A percentile compares a stretch with the other conserved stretches of the same genome.
Evolutionary conservation across 495 filamentous ascomycete species (phyloP).

Genomic region (Viridothelium virens): DNA sequence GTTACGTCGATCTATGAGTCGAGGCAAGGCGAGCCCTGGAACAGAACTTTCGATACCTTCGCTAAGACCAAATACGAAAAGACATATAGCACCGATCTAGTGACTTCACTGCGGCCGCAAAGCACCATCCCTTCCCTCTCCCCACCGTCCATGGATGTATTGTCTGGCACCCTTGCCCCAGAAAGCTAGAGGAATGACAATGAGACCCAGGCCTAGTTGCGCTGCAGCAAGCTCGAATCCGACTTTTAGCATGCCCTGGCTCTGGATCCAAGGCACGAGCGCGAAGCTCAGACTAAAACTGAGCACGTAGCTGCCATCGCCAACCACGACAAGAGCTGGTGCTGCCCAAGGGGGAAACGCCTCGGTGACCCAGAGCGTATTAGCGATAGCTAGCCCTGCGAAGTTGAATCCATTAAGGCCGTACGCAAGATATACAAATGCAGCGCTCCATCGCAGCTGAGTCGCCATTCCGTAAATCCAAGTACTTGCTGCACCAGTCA

Average conservation of each 20-base stretch:
- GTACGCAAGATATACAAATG: constrained; percentile 17
- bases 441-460: constrained; percentile 12
- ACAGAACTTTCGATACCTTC: too few relatives aligned
- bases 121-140: constrained; percentile 10
- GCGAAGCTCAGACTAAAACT: constrained; percentile 18
- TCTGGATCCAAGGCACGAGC: constrained; percentile 16
- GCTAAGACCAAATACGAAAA: background rate
- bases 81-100: background rate
- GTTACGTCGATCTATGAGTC: too few relatives aligned
- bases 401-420: constrained; percentile 19
- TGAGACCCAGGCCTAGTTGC: constrained; percentile 11
- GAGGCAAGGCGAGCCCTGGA: too few relatives aligned
- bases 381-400: constrained; percentile 14
- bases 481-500: constrained; percentile 16
- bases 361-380: constrained; percentile 23
- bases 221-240: constrained; percentile 16
- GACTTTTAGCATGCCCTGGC: constrained; percentile 16
- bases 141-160: constrained; percentile 20
- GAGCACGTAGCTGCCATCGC: constrained; percentile 13
- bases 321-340: constrained; percentile 18
- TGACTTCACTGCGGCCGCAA: background rate
- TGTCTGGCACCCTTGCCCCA: constrained; percentile 20
- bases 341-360: constrained; percentile 23
- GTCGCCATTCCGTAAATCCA: constrained; percentile 19
- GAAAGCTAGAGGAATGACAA: constrained; percentile 16